These are phyloP conservation scores for Elongisporangium senticosum DNA, from an alignment of 352 stramenopile species.

Conservation along the genomic window DNA sequence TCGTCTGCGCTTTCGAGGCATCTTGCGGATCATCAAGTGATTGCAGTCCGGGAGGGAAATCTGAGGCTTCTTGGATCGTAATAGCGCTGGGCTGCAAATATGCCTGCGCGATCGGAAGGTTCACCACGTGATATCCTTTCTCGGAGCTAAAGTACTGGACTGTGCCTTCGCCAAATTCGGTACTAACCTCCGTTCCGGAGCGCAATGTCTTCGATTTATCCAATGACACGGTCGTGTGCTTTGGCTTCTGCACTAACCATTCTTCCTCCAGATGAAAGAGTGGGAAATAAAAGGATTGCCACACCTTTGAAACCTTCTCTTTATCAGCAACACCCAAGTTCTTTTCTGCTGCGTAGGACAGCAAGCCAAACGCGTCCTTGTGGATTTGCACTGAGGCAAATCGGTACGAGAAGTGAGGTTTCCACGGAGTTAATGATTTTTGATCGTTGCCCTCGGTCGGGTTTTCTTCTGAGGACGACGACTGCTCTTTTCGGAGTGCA, in stretches of 20 bases:
- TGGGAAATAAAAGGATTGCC: conserved; percentile 80
- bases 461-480: conserved; percentile 2
- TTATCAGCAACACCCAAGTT: conserved; percentile 76
- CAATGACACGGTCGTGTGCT: conserved; percentile 52
- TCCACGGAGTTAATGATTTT: conserved; percentile 24
- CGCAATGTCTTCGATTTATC: conserved; percentile 64
- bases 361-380: conserved; percentile 75
- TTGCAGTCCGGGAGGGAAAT: conserved; percentile 66
- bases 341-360: conserved; percentile 81
- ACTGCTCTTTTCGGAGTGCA: conserved; percentile 56
- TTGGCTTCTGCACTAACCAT: conserved; percentile 76
- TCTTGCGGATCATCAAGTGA: conserved; percentile 57
- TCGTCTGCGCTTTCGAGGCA: conserved; percentile 27
- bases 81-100: conserved; percentile 74
- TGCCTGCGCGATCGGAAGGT: conserved; percentile 53
- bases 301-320: conserved; percentile 81
- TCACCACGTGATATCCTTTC: conserved; percentile 60
- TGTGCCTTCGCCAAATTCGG: conserved; percentile 78
- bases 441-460: background rate
- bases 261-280: conserved; percentile 82
- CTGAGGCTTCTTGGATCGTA: conserved; percentile 67
- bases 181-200: conserved; percentile 68
- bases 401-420: conserved; percentile 71
- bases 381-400: conserved; percentile 76
- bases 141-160: conserved; percentile 68